Conservation (phyloP, 805 yeast genomes). For the Dipodascus albidus region DNA sequence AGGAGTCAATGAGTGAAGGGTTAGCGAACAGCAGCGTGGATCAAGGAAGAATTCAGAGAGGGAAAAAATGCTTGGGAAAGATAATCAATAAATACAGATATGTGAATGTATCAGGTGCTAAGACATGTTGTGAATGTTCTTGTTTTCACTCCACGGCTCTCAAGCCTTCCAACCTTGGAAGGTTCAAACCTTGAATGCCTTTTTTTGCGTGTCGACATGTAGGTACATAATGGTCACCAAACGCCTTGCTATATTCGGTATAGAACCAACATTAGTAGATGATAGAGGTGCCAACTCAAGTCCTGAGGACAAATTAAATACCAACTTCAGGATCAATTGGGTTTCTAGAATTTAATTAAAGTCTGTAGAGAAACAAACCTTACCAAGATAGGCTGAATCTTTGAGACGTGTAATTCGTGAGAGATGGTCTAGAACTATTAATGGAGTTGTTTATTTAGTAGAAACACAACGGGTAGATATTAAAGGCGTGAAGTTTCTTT, state of each 20-base stretch:
- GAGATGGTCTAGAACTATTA: too few relatives aligned
- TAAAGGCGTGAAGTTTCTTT: too few relatives aligned
- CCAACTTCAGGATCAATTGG: neutral
- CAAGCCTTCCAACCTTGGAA: too few relatives aligned
- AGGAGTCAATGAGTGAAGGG: too few relatives aligned
- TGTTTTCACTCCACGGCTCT: neutral
- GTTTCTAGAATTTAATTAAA: neutral
- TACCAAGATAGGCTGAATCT: neutral
- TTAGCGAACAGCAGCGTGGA: too few relatives aligned
- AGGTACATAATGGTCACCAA: neutral
- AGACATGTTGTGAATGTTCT: neutral
- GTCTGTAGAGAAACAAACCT: neutral
- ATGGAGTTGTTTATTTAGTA: too few relatives aligned
- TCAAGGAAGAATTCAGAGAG: too few relatives aligned
- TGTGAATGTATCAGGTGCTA: neutral
- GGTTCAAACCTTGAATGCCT: neutral
- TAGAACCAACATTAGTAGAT: neutral
- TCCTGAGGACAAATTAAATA: neutral
- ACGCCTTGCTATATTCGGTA: neutral
- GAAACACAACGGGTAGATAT: too few relatives aligned
- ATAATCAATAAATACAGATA: neutral
- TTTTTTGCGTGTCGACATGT: neutral
- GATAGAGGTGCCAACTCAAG: too few relatives aligned
- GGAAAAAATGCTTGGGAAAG: neutral
- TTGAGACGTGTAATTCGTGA: too few relatives aligned